These are phyloP conservation scores for Blastobotrys petasosporus DNA, from an alignment of 1,139 yeast genomes.

Conservation along the genomic window DNA sequence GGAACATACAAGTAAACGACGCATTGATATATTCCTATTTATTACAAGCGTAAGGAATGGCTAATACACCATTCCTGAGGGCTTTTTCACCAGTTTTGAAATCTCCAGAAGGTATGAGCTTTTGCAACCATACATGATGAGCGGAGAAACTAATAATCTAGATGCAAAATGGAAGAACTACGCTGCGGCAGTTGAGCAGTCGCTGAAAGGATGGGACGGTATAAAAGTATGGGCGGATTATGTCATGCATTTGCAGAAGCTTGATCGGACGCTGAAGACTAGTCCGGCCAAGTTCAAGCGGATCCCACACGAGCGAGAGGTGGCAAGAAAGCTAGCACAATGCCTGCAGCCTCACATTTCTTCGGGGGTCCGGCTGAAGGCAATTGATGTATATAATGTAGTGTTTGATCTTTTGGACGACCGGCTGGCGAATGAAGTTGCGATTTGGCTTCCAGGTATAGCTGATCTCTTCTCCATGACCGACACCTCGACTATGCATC, in stretches of 20 bases:
- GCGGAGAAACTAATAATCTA: not conserved
- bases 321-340: constrained; percentile 39
- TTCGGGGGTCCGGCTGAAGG: constrained; percentile 90
- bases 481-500: constrained; percentile 80
- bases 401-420: constrained; percentile 53
- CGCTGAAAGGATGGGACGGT: constrained; percentile 71
- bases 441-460: constrained; percentile 84
- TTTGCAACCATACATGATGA: not conserved
- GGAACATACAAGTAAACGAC: too few relatives aligned
- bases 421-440: constrained; percentile 22
- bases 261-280: constrained; percentile 60
- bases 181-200: constrained; percentile 60
- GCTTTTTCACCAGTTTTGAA: constrained; percentile 2
- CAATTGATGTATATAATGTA: constrained; percentile 67
- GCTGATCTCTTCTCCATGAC: constrained; percentile 83
- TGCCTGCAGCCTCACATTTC: constrained; percentile 80
- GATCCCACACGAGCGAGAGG: constrained; percentile 45
- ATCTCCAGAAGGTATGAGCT: constrained; percentile 2
- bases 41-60: too few relatives aligned
- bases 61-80: not conserved
- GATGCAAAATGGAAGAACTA: constrained; percentile 63
- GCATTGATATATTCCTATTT: too few relatives aligned
- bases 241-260: constrained; percentile 75
- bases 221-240: constrained; percentile 99
- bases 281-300: constrained; percentile 13